These are phyloP conservation scores for Gracilaria caudata DNA, from an alignment of 23 red algal genomes.

Conservation along the genomic window DNA sequence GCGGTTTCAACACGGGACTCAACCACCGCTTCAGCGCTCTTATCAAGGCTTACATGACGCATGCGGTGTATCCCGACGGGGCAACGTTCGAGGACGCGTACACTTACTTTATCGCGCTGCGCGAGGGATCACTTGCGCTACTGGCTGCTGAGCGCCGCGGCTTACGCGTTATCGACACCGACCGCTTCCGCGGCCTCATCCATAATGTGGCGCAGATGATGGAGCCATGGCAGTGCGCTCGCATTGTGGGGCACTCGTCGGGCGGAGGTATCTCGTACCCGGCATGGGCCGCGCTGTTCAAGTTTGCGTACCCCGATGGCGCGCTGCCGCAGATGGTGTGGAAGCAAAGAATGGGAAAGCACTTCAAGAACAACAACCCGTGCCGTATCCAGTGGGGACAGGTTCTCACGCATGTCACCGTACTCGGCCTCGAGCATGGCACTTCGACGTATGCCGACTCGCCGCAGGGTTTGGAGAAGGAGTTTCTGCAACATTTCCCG, in stretches of 20 bases:
- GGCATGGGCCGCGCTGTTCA: constrained; percentile 28
- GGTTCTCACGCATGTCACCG: constrained; percentile 19
- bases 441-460: neutral
- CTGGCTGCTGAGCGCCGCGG: constrained; percentile 28
- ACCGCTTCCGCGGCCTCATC: constrained; percentile 42
- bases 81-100: constrained; percentile 67
- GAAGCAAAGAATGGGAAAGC: constrained; percentile 31
- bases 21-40: constrained; percentile 17
- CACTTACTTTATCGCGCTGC: constrained; percentile 55
- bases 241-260: constrained; percentile 46
- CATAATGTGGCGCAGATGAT: constrained; percentile 53
- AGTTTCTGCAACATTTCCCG: constrained; percentile 9
- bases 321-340: constrained; percentile 46
- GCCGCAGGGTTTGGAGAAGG: constrained; percentile 13
- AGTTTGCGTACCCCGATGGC: constrained; percentile 59
- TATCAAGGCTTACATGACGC: constrained; percentile 49
- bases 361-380: constrained; percentile 31
- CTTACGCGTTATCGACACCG: constrained; percentile 11
- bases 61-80: constrained; percentile 52
- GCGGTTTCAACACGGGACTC: constrained; percentile 28
- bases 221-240: constrained; percentile 60
- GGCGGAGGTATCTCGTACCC: constrained; percentile 49
- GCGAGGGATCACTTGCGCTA: constrained; percentile 49
- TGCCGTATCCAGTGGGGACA: constrained; percentile 59
- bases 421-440: constrained; percentile 47